phyloP scores from a whole-genome alignment of 2,329 filamentous ascomycete species.

The Diaporthe sp. region DNA sequence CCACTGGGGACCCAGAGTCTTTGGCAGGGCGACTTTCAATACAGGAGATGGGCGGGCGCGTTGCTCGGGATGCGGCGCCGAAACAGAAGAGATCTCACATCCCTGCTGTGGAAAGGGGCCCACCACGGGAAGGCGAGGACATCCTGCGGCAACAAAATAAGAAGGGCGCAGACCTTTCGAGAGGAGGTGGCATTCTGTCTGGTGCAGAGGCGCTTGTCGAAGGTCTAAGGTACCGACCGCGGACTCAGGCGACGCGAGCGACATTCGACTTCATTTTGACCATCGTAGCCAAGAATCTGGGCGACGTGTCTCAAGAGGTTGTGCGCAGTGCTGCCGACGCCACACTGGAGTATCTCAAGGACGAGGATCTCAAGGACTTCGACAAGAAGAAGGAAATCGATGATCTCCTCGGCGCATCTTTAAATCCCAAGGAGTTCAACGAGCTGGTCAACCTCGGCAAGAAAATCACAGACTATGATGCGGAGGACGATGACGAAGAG shows the following conservation, averaged over 20 bases:
- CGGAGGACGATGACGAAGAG: conserved; percentile 94
- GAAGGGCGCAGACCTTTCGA: conserved; percentile 79
- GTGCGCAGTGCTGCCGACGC: conserved; percentile 95
- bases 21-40: conserved; percentile 94
- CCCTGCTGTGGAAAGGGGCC: conserved; percentile 80
- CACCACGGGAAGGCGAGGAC: conserved; percentile 84
- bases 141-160: conserved; percentile 90
- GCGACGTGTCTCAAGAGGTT: conserved; percentile 92
- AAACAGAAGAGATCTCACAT: conserved; percentile 83
- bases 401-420: conserved; percentile 86
- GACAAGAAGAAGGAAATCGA: conserved; percentile 99
- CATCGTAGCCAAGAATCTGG: conserved; percentile 87
- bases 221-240: conserved; percentile 90
- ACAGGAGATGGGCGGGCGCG: conserved; percentile 91
- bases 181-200: conserved; percentile 83
- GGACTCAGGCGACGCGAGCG: conserved; percentile 90
- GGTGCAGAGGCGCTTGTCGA: conserved; percentile 90
- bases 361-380: conserved; percentile 95
- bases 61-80: conserved; percentile 83
- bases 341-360: conserved; percentile 90
- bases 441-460: conserved; percentile 96
- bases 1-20: conserved; percentile 97
- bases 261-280: conserved; percentile 96
- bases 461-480: conserved; percentile 99
- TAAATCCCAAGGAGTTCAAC: conserved; percentile 94